Percentiles rank a stretch among this genome's conserved stretches.
phyloP scores from a whole-genome alignment of 2,329 filamentous ascomycete species.

The Apiospora kogelbergensis region DNA sequence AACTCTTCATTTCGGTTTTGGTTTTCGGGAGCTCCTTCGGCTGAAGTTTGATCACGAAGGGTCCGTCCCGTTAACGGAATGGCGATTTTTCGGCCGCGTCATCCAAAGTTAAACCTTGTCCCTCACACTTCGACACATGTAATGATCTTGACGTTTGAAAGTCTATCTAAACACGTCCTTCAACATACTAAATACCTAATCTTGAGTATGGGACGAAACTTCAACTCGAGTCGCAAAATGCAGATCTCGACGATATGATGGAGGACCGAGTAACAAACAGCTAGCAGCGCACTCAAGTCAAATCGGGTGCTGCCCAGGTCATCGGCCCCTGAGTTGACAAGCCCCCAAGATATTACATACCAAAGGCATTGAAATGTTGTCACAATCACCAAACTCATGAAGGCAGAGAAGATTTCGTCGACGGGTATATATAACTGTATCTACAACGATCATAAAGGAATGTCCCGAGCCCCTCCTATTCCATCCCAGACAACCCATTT shows the following conservation, averaged over 20 bases:
- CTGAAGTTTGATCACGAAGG: neutral
- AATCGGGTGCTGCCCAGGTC: no score
- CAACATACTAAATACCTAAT: no score
- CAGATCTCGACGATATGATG: neutral
- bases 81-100: neutral
- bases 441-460: slow-evolving; percentile 1
- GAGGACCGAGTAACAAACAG: neutral
- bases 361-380: neutral
- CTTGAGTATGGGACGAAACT: neutral
- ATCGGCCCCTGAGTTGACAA: neutral
- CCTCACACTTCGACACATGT: neutral
- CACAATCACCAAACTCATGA: neutral
- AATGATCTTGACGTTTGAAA: no score
- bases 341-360: neutral
- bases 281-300: neutral
- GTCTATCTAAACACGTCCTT: neutral
- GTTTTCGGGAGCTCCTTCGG: neutral
- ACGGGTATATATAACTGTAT: neutral
- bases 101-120: neutral
- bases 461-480: neutral
- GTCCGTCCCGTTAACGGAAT: neutral
- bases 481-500: neutral
- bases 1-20: neutral
- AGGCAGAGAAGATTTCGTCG: neutral
- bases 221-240: neutral